Percentiles rank a stretch among this genome's conserved stretches.
phyloP scores from a whole-genome alignment of 2,329 filamentous ascomycete species.

The Incumbomyces lentus region DNA sequence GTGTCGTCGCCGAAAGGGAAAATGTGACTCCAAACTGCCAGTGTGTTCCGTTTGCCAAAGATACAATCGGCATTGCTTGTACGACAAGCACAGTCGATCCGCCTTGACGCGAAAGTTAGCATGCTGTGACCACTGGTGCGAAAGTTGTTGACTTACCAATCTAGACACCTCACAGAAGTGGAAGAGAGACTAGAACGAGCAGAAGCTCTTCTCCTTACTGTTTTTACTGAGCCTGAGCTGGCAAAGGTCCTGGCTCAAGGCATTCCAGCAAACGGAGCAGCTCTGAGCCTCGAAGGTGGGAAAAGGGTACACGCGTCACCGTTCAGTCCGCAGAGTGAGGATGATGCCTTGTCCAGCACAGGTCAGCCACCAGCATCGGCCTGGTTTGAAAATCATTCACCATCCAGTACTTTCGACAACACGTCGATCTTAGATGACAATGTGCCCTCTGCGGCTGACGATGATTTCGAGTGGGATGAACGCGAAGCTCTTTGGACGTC shows the following conservation, averaged over 20 bases:
- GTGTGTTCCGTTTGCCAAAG: slow-evolving; percentile 17
- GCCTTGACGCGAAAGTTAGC: slow-evolving; percentile 14
- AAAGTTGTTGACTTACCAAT: too few relatives aligned
- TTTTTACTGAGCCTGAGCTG: slow-evolving; percentile 14
- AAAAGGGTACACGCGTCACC: not conserved
- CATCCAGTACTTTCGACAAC: slow-evolving; percentile 1
- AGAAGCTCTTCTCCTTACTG: slow-evolving; percentile 11
- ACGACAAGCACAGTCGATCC: slow-evolving; percentile 17
- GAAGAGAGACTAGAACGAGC: slow-evolving; percentile 16
- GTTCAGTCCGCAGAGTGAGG: not conserved
- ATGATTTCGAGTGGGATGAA: slow-evolving; percentile 18
- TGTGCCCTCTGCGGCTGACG: slow-evolving; percentile 11
- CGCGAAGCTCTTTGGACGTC: slow-evolving; percentile 11
- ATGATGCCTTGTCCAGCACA: not conserved
- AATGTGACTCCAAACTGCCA: slow-evolving; percentile 15
- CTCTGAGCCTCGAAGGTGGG: not conserved
- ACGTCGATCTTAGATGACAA: slow-evolving; percentile 8
- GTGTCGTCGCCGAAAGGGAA: slow-evolving; percentile 14
- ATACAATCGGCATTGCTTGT: slow-evolving; percentile 17
- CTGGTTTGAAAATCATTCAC: too few relatives aligned
- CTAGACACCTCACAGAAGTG: slow-evolving; percentile 17
- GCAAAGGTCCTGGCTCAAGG: slow-evolving; percentile 10
- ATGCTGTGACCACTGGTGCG: too few relatives aligned
- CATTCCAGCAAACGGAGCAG: too few relatives aligned
- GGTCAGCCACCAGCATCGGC: slow-evolving; percentile 5